phyloP scores from a whole-genome alignment of 1,284 basidiomycete genomes.

The Ceratobasidium sp. region DNA sequence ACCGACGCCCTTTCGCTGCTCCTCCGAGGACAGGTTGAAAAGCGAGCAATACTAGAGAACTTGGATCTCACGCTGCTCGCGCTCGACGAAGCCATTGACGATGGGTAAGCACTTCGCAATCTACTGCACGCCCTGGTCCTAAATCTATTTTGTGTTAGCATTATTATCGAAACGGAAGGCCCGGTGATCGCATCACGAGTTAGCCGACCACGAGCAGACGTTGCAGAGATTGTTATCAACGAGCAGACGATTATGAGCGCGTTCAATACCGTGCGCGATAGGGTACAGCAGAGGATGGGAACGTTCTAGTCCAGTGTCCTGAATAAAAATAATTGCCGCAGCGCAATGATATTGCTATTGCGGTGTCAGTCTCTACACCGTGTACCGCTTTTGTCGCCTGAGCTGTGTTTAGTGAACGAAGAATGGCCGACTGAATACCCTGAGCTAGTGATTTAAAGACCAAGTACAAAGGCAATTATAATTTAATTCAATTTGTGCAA shows the following conservation, averaged over 20 bases:
- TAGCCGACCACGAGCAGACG: conserved; percentile 91
- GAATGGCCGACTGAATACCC: background rate
- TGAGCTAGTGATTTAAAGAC: background rate
- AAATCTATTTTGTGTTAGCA: conserved; percentile 64
- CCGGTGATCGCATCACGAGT: conserved; percentile 96
- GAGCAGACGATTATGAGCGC: conserved; percentile 96
- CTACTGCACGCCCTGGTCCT: conserved; percentile 11
- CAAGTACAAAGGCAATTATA: background rate
- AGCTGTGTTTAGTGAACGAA: conserved; percentile 13
- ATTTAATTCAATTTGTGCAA: background rate
- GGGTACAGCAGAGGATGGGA: conserved; percentile 74
- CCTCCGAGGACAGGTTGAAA: conserved; percentile 94
- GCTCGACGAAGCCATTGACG: conserved; percentile 97
- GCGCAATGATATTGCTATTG: background rate
- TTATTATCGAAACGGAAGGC: conserved; percentile 97
- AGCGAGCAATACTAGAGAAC: conserved; percentile 94
- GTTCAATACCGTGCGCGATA: conserved; percentile 90
- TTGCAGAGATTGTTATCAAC: conserved; percentile 98
- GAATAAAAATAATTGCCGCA: conserved; percentile 4
- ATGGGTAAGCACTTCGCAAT: conserved; percentile 77
- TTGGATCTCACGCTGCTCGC: conserved; percentile 93
- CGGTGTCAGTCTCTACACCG: background rate
- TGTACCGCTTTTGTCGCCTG: background rate
- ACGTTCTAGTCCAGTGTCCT: conserved; percentile 60
- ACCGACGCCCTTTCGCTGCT: conserved; percentile 89